phyloP scores from a whole-genome alignment of 139 green algal species.

The Chlorella sorokiniana region DNA sequence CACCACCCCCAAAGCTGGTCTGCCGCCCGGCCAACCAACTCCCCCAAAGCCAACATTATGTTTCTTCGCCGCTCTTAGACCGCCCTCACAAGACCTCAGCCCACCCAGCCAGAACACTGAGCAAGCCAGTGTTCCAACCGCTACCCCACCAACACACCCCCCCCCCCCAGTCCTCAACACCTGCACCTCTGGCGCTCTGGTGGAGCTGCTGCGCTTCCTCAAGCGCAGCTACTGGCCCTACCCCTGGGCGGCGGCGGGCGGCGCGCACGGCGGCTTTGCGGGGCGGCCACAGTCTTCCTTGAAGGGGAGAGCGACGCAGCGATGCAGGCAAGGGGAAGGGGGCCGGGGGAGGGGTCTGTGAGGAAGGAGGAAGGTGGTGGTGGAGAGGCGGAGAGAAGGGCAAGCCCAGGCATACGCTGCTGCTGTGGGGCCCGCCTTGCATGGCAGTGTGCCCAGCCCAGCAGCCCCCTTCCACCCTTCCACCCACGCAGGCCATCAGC shows the following conservation, averaged over 20 bases:
- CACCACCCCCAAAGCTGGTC: too few species aligned
- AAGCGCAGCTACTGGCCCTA: conserved; percentile 89
- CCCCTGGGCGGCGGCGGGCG: conserved; percentile 60
- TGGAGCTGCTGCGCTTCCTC: conserved; percentile 77
- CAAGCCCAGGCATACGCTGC: too few species aligned
- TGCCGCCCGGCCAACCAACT: too few species aligned
- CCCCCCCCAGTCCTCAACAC: conserved; percentile 54
- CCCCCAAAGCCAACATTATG: too few species aligned
- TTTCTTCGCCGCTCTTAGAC: too few species aligned
- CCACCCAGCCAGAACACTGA: too few species aligned
- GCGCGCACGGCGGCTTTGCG: conserved; percentile 54
- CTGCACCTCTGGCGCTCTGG: conserved; percentile 60
- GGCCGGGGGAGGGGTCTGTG: background rate
- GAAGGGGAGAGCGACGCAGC: conserved; percentile 21
- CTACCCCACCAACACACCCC: background rate
- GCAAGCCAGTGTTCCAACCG: too few species aligned
- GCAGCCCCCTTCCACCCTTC: background rate
- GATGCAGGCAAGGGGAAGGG: conserved; percentile 39
- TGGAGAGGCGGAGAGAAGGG: background rate
- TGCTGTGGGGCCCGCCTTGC: background rate
- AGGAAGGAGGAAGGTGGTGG: background rate
- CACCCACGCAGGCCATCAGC: conserved; percentile 48
- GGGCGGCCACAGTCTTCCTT: conserved; percentile 39
- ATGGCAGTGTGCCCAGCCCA: background rate
- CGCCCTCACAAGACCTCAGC: too few species aligned